phyloP scores from a whole-genome alignment of 371 early-diverging fungal species.

The Choanephora cucurbitarum region DNA sequence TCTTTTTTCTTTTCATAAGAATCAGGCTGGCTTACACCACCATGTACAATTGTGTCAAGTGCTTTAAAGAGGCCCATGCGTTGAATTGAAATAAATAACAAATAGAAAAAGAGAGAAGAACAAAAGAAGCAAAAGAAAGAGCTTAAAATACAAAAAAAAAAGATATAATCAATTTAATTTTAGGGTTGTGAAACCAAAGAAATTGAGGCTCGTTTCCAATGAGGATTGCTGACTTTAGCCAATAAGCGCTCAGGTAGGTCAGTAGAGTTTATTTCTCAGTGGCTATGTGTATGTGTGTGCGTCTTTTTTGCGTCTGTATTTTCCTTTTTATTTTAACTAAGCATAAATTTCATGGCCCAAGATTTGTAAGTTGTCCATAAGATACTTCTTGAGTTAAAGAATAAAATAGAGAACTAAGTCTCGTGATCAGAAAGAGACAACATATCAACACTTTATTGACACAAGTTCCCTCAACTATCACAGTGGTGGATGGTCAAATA shows the following conservation, averaged over 20 bases:
- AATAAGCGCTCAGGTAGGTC: too few species aligned
- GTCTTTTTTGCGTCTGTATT: too few species aligned
- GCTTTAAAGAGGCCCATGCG: conserved; percentile 35
- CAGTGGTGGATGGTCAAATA: conserved; percentile 40
- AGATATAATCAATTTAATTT: background rate
- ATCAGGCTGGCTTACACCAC: conserved; percentile 58
- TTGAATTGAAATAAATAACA: background rate
- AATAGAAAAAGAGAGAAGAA: conserved; percentile 2
- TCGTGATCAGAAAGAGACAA: conserved; percentile 46
- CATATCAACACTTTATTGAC: conserved; percentile 42
- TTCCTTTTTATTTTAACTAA: too few species aligned
- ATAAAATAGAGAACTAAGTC: too few species aligned
- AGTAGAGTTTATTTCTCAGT: too few species aligned
- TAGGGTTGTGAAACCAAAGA: conserved; percentile 1
- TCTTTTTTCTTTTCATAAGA: conserved; percentile 71
- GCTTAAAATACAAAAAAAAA: background rate
- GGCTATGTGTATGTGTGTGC: too few species aligned
- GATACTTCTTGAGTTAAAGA: too few species aligned
- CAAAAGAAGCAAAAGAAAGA: conserved; percentile 1
- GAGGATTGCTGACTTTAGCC: background rate
- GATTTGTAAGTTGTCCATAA: background rate
- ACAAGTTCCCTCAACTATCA: conserved; percentile 32
- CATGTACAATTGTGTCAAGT: conserved; percentile 47
- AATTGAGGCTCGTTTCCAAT: background rate
- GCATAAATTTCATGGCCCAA: background rate